Evolutionary conservation across 176 grass and related monocot genomes (phyloP).

Genomic region (Juncus effusus): DNA sequence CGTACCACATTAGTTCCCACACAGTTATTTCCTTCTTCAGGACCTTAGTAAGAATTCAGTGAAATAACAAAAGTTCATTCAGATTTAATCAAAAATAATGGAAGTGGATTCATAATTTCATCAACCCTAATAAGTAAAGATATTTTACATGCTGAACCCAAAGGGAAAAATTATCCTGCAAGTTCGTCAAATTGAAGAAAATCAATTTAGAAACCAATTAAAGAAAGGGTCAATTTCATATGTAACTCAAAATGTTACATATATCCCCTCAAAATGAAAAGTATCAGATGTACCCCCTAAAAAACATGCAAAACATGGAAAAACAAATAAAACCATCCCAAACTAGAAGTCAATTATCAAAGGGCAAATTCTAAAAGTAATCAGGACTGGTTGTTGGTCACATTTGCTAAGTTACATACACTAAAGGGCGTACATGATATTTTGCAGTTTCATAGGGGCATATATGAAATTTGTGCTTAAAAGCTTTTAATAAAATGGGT

Average conservation of each 20-base stretch:
- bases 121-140: neutral
- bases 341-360: too few species aligned
- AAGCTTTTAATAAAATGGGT: conserved; percentile 1
- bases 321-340: too few species aligned
- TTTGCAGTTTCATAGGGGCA: neutral
- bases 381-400: too few species aligned
- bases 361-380: too few species aligned
- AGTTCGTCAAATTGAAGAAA: too few species aligned
- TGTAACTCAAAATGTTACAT: too few species aligned
- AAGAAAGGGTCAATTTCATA: too few species aligned
- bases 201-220: too few species aligned
- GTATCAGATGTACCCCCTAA: too few species aligned
- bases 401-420: conserved; percentile 20
- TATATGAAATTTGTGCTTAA: conserved; percentile 1
- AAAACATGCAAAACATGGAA: neutral
- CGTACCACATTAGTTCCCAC: conserved; percentile 69
- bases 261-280: too few species aligned
- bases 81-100: neutral
- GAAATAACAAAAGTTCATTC: conserved; percentile 28
- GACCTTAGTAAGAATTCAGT: conserved; percentile 28
- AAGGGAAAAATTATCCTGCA: conserved; percentile 6
- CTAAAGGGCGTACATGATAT: neutral
- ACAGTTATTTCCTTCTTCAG: conserved; percentile 72
- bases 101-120: neutral
- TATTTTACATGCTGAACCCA: too few species aligned